Conservation (phyloP, 345 rosid species). For the Euphorbia peplus region DNA sequence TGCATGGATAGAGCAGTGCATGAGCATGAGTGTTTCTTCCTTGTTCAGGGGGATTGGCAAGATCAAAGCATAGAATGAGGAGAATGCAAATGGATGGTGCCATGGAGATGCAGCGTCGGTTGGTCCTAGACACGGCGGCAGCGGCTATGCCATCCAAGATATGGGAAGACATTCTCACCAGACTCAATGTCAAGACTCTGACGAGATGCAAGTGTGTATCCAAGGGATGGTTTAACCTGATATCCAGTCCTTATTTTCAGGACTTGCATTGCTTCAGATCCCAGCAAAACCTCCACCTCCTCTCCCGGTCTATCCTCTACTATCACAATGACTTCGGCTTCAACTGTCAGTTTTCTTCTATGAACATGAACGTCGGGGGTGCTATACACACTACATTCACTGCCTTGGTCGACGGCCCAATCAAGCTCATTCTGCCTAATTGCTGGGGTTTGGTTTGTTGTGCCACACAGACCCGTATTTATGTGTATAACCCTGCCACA, state of each 20-base stretch:
- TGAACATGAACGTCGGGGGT: background rate
- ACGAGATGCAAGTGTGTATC: constrained; percentile 7
- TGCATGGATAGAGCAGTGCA: no score
- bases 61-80: no score
- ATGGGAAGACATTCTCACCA: background rate
- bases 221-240: background rate
- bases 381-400: background rate
- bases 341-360: background rate
- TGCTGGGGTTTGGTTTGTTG: constrained; percentile 15
- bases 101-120: no score
- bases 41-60: no score
- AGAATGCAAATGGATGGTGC: no score
- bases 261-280: background rate
- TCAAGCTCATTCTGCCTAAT: constrained; percentile 8
- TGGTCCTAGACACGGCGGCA: no score
- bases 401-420: constrained; percentile 5
- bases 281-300: background rate
- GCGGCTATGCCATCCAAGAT: background rate
- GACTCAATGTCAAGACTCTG: constrained; percentile 4
- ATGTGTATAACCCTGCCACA: constrained; percentile 15
- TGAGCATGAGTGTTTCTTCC: no score
- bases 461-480: background rate
- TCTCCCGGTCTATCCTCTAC: background rate
- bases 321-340: background rate
- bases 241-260: constrained; percentile 6